These are phyloP conservation scores for Volvariella volvacea DNA, from an alignment of 1,284 basidiomycete species.

Conservation along the genomic window DNA sequence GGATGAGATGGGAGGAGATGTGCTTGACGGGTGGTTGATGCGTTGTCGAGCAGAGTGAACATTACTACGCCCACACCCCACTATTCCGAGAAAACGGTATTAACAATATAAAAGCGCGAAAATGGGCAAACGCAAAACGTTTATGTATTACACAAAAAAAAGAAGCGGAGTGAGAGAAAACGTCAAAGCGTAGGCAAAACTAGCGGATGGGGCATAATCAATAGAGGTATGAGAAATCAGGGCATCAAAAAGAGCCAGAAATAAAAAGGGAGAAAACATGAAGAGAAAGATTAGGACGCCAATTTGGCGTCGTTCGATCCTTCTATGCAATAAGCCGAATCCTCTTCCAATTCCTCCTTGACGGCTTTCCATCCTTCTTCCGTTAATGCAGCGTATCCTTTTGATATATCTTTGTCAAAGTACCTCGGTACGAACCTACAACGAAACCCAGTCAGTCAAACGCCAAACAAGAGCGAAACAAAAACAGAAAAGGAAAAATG, in stretches of 20 bases:
- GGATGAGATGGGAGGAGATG: no score
- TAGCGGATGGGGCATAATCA: background rate
- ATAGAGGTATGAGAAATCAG: background rate
- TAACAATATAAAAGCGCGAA: no score
- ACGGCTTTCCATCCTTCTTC: conserved; percentile 62
- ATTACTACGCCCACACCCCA: no score
- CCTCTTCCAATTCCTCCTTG: conserved; percentile 59
- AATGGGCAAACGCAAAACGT: background rate
- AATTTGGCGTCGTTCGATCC: conserved; percentile 12
- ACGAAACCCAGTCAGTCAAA: background rate
- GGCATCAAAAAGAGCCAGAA: background rate
- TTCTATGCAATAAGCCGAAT: conserved; percentile 19
- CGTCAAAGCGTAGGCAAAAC: background rate
- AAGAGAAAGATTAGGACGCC: background rate
- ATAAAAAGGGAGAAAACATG: background rate
- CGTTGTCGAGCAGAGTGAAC: no score
- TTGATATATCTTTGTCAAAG: conserved; percentile 68
- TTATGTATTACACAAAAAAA: background rate
- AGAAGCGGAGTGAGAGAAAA: background rate
- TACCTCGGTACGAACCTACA: conserved; percentile 74
- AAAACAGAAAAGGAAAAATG: no score
- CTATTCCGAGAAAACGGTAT: no score
- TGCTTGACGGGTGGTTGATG: no score
- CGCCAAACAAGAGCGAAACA: conserved; percentile 4
- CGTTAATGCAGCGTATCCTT: conserved; percentile 74